Conservation (phyloP, 352 stramenopile genomes). For the Lagenidium giganteum region DNA sequence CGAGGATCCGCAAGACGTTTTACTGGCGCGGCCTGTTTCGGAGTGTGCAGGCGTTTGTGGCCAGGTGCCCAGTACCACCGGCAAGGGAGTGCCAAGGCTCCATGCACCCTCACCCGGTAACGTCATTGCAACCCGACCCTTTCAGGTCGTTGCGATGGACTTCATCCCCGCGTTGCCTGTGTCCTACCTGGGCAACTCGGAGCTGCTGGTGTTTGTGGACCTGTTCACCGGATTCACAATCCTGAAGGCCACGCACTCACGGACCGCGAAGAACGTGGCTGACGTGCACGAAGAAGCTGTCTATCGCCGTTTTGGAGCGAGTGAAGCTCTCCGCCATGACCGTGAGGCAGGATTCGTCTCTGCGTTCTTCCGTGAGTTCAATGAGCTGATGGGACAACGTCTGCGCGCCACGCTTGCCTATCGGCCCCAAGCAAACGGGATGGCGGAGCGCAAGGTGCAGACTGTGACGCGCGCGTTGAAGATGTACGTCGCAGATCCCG, state of each 20-base stretch:
- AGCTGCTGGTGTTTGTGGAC: background rate
- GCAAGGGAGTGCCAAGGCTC: background rate
- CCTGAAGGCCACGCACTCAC: background rate
- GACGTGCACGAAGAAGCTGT: background rate
- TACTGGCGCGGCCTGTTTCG: slow-evolving; percentile 12
- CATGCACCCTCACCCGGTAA: background rate
- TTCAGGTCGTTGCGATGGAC: slow-evolving; percentile 1
- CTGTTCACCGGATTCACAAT: background rate
- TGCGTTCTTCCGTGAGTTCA: slow-evolving; percentile 12
- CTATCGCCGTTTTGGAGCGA: slow-evolving; percentile 10
- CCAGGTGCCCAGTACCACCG: slow-evolving; percentile 7
- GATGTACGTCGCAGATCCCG: slow-evolving; percentile 9
- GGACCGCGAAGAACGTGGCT: background rate
- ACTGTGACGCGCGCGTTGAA: slow-evolving; percentile 12
- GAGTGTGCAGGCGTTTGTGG: slow-evolving; percentile 6
- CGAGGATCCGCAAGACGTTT: background rate
- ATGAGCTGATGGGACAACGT: slow-evolving; percentile 5
- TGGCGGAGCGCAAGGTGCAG: slow-evolving; percentile 10
- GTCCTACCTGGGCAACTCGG: background rate
- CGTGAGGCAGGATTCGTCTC: slow-evolving; percentile 14
- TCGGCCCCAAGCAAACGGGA: slow-evolving; percentile 7
- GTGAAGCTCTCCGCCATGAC: slow-evolving; percentile 14
- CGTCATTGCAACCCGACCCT: background rate
- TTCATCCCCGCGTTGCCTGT: background rate
- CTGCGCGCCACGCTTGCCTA: slow-evolving; percentile 6